phyloP scores from a whole-genome alignment of 805 yeast species.

The Ogataea henricii region DNA sequence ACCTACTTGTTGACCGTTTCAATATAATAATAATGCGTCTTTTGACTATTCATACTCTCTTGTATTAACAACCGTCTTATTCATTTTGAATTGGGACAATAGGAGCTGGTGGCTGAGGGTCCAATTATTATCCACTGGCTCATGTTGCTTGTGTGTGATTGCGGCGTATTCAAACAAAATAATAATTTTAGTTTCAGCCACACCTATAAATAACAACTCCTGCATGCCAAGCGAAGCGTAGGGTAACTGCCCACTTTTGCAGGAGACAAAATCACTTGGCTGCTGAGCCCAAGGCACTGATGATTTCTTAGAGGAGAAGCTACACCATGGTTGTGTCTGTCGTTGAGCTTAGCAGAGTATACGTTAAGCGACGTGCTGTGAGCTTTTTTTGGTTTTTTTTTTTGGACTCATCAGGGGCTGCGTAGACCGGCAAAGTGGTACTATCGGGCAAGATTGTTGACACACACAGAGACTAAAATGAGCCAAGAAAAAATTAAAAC shows the following conservation, averaged over 20 bases:
- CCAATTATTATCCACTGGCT: background rate
- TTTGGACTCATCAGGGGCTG: too few species aligned
- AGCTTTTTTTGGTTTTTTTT: too few species aligned
- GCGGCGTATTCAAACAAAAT: too few species aligned
- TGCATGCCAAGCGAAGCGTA: background rate
- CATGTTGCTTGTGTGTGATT: background rate
- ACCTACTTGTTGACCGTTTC: slow-evolving; percentile 1
- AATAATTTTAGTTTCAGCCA: slow-evolving; percentile 10
- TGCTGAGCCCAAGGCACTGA: background rate
- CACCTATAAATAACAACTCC: slow-evolving; percentile 1
- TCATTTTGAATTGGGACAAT: background rate
- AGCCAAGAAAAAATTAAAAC: too few species aligned
- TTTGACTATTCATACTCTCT: background rate
- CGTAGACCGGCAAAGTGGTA: too few species aligned
- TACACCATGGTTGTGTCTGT: too few species aligned
- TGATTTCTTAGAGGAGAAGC: too few species aligned
- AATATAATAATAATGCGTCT: slow-evolving; percentile 1
- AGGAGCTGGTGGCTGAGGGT: background rate
- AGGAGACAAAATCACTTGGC: background rate
- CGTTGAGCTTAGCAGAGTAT: too few species aligned
- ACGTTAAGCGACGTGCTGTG: too few species aligned
- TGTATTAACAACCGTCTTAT: background rate
- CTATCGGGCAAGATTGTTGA: too few species aligned
- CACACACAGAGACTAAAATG: too few species aligned
- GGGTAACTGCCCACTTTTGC: slow-evolving; percentile 5